phyloP scores from a whole-genome alignment of 805 yeast genomes.

The Ogataea pignaliae region DNA sequence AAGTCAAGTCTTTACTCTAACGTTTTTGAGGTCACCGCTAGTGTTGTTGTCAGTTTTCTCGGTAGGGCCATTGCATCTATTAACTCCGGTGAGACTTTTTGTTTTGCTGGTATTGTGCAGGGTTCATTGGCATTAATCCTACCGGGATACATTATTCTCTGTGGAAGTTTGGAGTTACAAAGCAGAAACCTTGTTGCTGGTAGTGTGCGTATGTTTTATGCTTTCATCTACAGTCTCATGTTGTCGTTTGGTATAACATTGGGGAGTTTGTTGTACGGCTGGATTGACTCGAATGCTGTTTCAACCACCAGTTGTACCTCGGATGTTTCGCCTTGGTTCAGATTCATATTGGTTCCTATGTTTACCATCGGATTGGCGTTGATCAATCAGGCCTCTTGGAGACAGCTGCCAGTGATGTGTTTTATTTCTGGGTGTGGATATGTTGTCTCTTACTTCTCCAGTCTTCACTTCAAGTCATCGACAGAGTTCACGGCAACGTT shows the following conservation, averaged over 20 bases:
- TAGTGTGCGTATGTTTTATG: constrained; percentile 93
- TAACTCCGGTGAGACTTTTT: constrained; percentile 55
- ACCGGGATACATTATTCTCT: constrained; percentile 89
- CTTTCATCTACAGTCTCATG: constrained; percentile 86
- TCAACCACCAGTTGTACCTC: constrained; percentile 54
- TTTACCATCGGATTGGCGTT: constrained; percentile 58
- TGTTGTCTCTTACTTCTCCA: constrained; percentile 74
- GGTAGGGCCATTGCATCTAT: constrained; percentile 91
- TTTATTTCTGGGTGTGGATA: constrained; percentile 76
- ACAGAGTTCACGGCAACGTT: constrained; percentile 86
- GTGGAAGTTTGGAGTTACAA: constrained; percentile 90
- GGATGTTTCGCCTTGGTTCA: constrained; percentile 51
- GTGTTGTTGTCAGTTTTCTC: constrained; percentile 80
- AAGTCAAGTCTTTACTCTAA: constrained; percentile 78
- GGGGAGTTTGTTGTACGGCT: constrained; percentile 91
- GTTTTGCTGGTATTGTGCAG: constrained; percentile 86
- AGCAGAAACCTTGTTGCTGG: constrained; percentile 90
- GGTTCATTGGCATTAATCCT: constrained; percentile 86
- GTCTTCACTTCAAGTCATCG: constrained; percentile 53
- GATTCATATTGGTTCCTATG: constrained; percentile 74
- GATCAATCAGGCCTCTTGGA: constrained; percentile 78
- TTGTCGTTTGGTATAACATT: constrained; percentile 91
- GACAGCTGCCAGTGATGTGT: constrained; percentile 84
- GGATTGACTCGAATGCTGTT: constrained; percentile 81
- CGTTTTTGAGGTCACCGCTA: constrained; percentile 89